A percentile compares a stretch with the other conserved stretches of the same genome.
Evolutionary conservation across 306 rosid genomes (phyloP).

Genomic region (Malus fusca): DNA sequence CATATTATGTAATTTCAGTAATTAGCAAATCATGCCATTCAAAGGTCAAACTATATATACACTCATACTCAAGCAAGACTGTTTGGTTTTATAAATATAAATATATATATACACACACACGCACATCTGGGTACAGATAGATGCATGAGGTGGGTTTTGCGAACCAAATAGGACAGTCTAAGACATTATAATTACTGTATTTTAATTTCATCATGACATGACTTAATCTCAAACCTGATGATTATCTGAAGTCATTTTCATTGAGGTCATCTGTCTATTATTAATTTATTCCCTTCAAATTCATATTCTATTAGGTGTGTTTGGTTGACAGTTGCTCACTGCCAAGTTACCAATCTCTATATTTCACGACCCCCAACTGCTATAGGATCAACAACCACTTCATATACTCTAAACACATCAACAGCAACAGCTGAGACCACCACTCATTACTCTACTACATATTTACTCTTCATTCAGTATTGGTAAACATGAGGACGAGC

Average conservation of each 20-base stretch:
- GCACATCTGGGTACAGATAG: too few species aligned
- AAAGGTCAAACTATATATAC: neutral
- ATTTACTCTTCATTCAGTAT: neutral
- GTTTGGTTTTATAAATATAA: too few species aligned
- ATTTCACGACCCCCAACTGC: conserved; percentile 31
- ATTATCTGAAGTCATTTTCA: conserved; percentile 22
- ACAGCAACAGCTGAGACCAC: neutral
- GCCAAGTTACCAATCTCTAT: conserved; percentile 17
- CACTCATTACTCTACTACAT: neutral
- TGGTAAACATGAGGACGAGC: too few species aligned
- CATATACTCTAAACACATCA: neutral
- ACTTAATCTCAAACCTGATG: neutral
- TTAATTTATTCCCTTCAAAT: neutral
- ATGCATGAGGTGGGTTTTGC: neutral
- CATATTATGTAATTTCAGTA: neutral
- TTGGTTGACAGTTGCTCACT: conserved; percentile 46
- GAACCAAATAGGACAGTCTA: neutral
- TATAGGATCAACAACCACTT: conserved; percentile 20
- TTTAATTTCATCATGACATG: neutral
- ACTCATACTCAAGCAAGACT: too few species aligned
- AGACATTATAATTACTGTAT: neutral
- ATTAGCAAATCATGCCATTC: neutral
- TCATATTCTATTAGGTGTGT: conserved; percentile 36
- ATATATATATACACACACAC: too few species aligned
- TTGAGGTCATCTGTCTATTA: conserved; percentile 21